Evolutionary conservation across 176 grass and related monocot species (phyloP), one percentile per base, ranked within the genome.

Genomic region (Raddia guianensis): DNA sequence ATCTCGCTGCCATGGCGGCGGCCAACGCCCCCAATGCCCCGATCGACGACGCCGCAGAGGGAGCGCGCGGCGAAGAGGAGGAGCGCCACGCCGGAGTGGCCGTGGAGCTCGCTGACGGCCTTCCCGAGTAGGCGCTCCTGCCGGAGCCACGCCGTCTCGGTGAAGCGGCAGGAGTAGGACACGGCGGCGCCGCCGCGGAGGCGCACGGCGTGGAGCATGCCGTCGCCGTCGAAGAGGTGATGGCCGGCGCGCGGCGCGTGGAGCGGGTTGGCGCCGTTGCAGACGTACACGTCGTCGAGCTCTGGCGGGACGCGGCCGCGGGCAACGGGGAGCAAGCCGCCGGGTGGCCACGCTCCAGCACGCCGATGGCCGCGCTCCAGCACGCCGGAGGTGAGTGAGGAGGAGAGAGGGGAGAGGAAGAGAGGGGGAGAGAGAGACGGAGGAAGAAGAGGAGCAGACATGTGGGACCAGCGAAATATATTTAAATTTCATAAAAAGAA

Each of bases 141-240:
- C 32, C 73, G 18, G 21, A 98, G 85, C 2, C 96, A 78, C 11
- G 88, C 68, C 4, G 96, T 98, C 86, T 98, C 86, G 5, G 96
- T 98, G 88, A 91, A 91, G 0, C 92, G 84, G 84, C 96, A 93
- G 4, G 88, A 88, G 75, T 98, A 98, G 5, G 92, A 90, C 64
- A 70, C 76, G 44, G 92, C 92, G 35, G 8, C 56, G 1, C 96
- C 92, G 5, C 51, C 72, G 32, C 70, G 12, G 8, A 98, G 75
- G 16, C 78, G 78, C 19, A 98, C 84, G 4, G 96, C 90, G 83
- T 98, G 96, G 13, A 98, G 73, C 96, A 98, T 98, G 0, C 96
- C 96, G 48, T 98, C 96, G 37, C 96, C 96, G 60, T 98, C 96
- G 71, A 95, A 98, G 16, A 98, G 90, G 84, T 98, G 96, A 86